Evolutionary conservation across 1,139 yeast species (phyloP), one percentile per base, ranked within the genome.

Genomic region (Kurtzmaniella quercitrusa): DNA sequence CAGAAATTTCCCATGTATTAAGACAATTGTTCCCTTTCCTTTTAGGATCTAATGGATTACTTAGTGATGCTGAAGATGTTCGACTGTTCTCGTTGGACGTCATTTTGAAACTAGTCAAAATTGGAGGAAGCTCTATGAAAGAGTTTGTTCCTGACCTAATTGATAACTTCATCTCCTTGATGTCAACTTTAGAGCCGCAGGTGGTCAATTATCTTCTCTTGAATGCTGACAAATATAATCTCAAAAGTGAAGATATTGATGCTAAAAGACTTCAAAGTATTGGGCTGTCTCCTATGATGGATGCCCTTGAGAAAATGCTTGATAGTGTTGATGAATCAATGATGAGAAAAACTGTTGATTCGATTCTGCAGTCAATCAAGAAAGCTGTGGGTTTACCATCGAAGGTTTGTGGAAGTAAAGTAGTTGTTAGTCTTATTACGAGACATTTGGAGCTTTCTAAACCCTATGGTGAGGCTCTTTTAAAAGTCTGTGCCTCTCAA

Each of bases 141-240:
- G 82, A 86, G 1, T 88, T 82, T 60, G 79, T 87, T 34, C 85
- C 95, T 0, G 69, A 69, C 2, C 70, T 93, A 42, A 69, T 89
- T 16, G 85, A 81, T 40, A 88, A 88, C 45, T 74, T 93, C 53
- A 69, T 87, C 15, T 65, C 75, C 8, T 65, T 89, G 50, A 81
- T 93, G 81, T 87, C 97, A 0, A 85, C 95, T 0, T 68, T 93
- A 41, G 98, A 93, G 56, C 98, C 98, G 0, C 96, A 91, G 58
- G 82, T 87, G 2, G 78, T 89, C 52, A 91, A 93, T 58, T 93
- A 90, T 55, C 66, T 93, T 48, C 81, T 94, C 0, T 70, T 93
- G 50, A 91, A 93, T 65, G 96, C 98, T 0, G 91, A 83, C 48
- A 93, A 90, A 60, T 89, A 85, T 57, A 89, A 90, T 41, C 62